Conservation (phyloP, 2,329 filamentous ascomycete genomes). For the Beauveria sp. region DNA sequence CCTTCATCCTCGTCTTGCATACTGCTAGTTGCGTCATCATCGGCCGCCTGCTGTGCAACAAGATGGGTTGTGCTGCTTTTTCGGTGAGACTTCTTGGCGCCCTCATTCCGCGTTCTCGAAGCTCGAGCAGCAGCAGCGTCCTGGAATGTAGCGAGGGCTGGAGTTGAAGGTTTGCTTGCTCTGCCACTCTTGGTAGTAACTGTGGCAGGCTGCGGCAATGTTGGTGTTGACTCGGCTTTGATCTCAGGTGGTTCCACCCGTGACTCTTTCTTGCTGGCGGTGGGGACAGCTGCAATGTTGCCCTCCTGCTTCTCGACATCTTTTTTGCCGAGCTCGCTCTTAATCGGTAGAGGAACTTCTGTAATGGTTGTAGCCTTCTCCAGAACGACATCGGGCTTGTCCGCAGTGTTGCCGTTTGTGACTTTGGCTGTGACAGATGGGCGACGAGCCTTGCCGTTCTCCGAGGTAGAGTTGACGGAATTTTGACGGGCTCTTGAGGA, state of each 20-base stretch:
- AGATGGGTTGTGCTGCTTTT: slow-evolving; percentile 29
- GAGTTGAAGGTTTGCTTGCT: slow-evolving; percentile 60
- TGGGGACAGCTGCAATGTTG: slow-evolving; percentile 17
- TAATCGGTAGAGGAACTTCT: slow-evolving; percentile 33
- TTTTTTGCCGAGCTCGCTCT: slow-evolving; percentile 27
- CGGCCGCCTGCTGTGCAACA: slow-evolving; percentile 22
- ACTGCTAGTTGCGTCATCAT: slow-evolving; percentile 37
- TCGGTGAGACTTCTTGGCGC: slow-evolving; percentile 52
- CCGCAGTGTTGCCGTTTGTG: slow-evolving; percentile 40
- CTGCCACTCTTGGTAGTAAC: slow-evolving; percentile 59
- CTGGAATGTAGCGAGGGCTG: slow-evolving; percentile 51
- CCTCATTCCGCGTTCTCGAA: slow-evolving; percentile 38
- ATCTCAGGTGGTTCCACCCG: slow-evolving; percentile 29
- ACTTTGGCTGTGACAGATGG: slow-evolving; percentile 55
- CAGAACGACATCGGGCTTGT: slow-evolving; percentile 24
- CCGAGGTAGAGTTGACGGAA: slow-evolving; percentile 53
- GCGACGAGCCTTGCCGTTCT: slow-evolving; percentile 47
- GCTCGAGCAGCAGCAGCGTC: slow-evolving; percentile 48
- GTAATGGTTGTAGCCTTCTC: slow-evolving; percentile 42
- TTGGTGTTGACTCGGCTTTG: slow-evolving; percentile 39
- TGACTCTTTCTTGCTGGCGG: slow-evolving; percentile 34
- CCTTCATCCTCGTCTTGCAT: slow-evolving; percentile 37
- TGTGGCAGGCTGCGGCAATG: slow-evolving; percentile 31
- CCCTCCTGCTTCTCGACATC: slow-evolving; percentile 24
- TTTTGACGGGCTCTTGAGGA: slow-evolving; percentile 70